phyloP scores from a whole-genome alignment of 2,329 filamentous ascomycete genomes.

The Trichoderma sp. region DNA sequence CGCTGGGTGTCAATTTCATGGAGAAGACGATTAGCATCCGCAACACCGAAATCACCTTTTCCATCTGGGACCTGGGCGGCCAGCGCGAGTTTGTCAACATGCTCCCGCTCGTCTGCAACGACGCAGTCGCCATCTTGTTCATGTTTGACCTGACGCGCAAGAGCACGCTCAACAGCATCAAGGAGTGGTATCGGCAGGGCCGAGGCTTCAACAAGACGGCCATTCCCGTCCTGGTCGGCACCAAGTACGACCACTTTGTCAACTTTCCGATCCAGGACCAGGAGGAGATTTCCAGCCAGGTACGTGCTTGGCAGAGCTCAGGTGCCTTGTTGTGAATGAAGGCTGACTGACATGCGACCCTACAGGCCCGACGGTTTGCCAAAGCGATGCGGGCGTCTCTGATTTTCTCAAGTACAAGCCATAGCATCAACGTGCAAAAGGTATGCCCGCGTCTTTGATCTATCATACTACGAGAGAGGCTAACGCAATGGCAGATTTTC shows the following conservation, averaged over 20 bases:
- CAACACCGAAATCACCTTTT: conserved; percentile 99
- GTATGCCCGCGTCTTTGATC: conserved; percentile 48
- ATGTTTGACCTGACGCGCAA: conserved; percentile 99
- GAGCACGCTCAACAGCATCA: conserved; percentile 98
- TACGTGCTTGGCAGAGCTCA: conserved; percentile 43
- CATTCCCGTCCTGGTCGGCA: conserved; percentile 96
- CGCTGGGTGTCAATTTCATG: conserved; percentile 99
- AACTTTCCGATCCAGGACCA: conserved; percentile 97
- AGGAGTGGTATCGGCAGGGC: conserved; percentile 98
- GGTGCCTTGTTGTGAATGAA: neutral
- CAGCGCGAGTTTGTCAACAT: conserved; percentile 99
- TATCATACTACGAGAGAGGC: neutral
- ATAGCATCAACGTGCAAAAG: conserved; percentile 99
- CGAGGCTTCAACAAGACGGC: conserved; percentile 99
- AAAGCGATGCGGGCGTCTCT: conserved; percentile 97
- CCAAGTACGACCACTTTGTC: conserved; percentile 99
- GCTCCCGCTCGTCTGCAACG: conserved; percentile 98
- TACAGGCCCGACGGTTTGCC: conserved; percentile 86
- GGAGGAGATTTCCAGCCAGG: conserved; percentile 97
- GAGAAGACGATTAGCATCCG: conserved; percentile 99
- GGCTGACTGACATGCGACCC: conserved; percentile 26
- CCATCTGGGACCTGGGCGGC: conserved; percentile 97
- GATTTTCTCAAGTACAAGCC: conserved; percentile 98
- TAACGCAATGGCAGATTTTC: conserved; percentile 72
- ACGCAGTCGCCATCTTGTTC: conserved; percentile 97